Percentiles rank a stretch among this genome's conserved stretches.
Conservation (phyloP, 2,329 filamentous ascomycete genomes). For the Fusarium poae region DNA sequence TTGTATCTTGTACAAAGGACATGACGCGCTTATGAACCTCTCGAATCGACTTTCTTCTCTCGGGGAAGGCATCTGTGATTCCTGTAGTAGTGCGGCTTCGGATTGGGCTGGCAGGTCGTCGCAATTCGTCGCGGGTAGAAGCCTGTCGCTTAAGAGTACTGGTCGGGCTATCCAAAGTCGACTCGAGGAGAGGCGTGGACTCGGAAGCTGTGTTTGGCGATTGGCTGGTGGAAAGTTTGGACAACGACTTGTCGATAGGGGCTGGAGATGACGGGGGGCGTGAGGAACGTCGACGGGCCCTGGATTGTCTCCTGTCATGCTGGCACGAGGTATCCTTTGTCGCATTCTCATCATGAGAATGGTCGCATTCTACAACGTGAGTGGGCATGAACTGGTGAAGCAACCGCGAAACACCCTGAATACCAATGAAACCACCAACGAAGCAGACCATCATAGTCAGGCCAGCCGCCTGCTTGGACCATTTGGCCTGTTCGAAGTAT, state of each 20-base stretch:
- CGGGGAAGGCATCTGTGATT: slow-evolving; percentile 50
- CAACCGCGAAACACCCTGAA: slow-evolving; percentile 78
- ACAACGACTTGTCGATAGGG: slow-evolving; percentile 35
- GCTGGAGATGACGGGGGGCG: slow-evolving; percentile 45
- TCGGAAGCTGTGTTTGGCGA: slow-evolving; percentile 53
- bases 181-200: slow-evolving; percentile 63
- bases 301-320: slow-evolving; percentile 49
- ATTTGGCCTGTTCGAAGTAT: slow-evolving; percentile 79
- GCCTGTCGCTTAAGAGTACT: slow-evolving; percentile 48
- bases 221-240: slow-evolving; percentile 40
- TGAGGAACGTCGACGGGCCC: slow-evolving; percentile 51
- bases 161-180: slow-evolving; percentile 47
- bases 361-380: slow-evolving; percentile 84
- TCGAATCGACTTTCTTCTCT: slow-evolving; percentile 66
- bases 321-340: slow-evolving; percentile 48
- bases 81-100: slow-evolving; percentile 47
- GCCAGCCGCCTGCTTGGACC: slow-evolving; percentile 74
- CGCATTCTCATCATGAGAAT: slow-evolving; percentile 72
- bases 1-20: slow-evolving; percentile 75
- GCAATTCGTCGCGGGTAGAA: slow-evolving; percentile 51
- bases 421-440: slow-evolving; percentile 78
- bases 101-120: slow-evolving; percentile 46
- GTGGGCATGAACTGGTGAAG: slow-evolving; percentile 82
- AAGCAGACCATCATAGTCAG: slow-evolving; percentile 78
- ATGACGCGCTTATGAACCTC: slow-evolving; percentile 69